Evolutionary conservation across 2,329 filamentous ascomycete genomes (phyloP).

Genomic region (Thermomyces lanuginosus): DNA sequence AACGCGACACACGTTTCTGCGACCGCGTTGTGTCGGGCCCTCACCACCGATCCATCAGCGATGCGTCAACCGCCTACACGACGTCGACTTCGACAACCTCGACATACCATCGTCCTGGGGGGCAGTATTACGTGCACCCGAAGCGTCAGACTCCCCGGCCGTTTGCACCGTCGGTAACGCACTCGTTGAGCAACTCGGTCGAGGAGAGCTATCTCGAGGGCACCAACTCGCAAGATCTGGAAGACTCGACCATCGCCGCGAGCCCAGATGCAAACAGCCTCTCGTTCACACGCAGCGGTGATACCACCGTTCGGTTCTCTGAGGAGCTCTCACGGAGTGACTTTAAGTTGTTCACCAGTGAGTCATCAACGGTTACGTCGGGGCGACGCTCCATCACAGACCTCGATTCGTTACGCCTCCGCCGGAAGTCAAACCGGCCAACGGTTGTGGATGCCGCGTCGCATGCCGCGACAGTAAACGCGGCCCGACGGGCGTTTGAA

Average conservation of each 20-base stretch:
- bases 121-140: constrained; percentile 37
- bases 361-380: too few species aligned
- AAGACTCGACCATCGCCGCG: too few species aligned
- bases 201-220: constrained; percentile 5
- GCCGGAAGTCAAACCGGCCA: constrained; percentile 22
- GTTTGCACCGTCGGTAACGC: constrained; percentile 37
- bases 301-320: too few species aligned
- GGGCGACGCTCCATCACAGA: constrained; percentile 23
- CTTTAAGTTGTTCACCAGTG: too few species aligned
- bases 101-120: too few species aligned
- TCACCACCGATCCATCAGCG: constrained; percentile 40
- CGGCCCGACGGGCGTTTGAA: constrained; percentile 40
- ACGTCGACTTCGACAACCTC: too few species aligned
- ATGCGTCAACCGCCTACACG: constrained; percentile 37
- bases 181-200: constrained; percentile 35
- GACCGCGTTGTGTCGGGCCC: constrained; percentile 29
- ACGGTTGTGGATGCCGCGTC: constrained; percentile 37
- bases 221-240: too few species aligned
- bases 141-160: constrained; percentile 40
- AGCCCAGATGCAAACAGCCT: too few species aligned
- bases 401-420: too few species aligned
- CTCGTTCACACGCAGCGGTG: too few species aligned
- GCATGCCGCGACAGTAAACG: constrained; percentile 40
- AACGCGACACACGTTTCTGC: constrained; percentile 14
- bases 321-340: too few species aligned